Base-by-base conservation (phyloP, 2,329 filamentous ascomycete genomes). In the Microsporum ferrugineum region DNA sequence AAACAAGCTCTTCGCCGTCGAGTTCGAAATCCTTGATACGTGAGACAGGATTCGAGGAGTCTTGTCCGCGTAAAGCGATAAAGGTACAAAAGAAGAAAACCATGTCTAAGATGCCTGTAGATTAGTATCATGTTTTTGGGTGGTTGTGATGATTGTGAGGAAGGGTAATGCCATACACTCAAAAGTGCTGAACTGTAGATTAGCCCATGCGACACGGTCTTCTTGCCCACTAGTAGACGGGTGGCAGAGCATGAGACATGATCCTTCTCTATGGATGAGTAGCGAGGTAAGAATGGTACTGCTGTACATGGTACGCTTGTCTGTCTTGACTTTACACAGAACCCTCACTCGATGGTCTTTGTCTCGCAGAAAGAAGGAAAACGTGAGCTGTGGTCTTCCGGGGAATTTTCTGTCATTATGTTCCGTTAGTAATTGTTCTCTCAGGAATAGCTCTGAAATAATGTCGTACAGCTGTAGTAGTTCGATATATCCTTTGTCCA, bases 41-140 rank as follows among this genome's bases (percentile, higher is more conserved):
- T 23, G 69, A 57, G 34, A 74, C 71, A 3, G 71, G 75, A 34
- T 68, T 70, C 27, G 70, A 72, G 17, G 71, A 69, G 66, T 85
- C 82, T 66, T 84, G 82, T 6, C 77, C 76, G 63, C 84, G 83
- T 71, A 85, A 77, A 0, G 82, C 81, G 7, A 84, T 69, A 60
- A 83, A 79, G 0, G 79, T 79, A 63, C 77, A 80, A 68, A 81
- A 82, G 69, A 84, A 84, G 1, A 82, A 68, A 2, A 82, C 79
- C 77, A 84, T 79, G 56, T 76, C 79, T 82, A 53, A 2, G 34
- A 10, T 38, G 7, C 1, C 8, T n/a, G 2, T 38, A 61, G 41
- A 53, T 56, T 34, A 61, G 53, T 33, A 45, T 63, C 10, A 27
- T 17, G 12, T 56, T 56, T 17, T 23, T 14, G 59, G 63, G 34